Base-by-base conservation (phyloP, 2,329 filamentous ascomycete genomes). In the Fusarium mexicanum region DNA sequence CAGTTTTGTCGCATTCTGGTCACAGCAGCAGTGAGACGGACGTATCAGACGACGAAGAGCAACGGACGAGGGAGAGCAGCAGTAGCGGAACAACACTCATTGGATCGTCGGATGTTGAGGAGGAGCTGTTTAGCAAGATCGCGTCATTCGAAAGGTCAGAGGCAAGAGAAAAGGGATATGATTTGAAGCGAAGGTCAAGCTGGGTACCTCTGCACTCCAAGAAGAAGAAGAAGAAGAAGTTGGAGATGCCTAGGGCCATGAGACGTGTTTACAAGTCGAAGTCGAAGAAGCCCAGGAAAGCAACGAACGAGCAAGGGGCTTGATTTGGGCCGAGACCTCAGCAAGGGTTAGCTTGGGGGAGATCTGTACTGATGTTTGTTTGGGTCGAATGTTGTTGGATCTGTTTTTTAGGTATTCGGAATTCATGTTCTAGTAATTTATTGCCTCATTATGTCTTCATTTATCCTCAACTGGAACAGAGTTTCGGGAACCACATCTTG, bases 161-260 rank as follows among this genome's bases (percentile, higher is more conserved):
- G 29, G n/a, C 33, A 26, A 47, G n/a, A n/a, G 24, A 16, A 24
- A 47, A 43, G 24, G 29, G 14, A 37, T 54, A 43, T n/a, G n/a
- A 24, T 44, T 54, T 73, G 60, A 75, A 77, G 61, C 55, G 73
- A 41, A 75, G 67, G 41, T 51, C 46, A 37, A 64, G 46, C 14
- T 71, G 50, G 64, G n/a, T 24, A 20, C 18, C 35, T 29, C 17
- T 26, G 35, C 18, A 47, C 5, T 20, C 41, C 8, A 76, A 61
- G 18, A 66, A 55, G 60, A 57, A n/a, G 17, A 57, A n/a, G 17
- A 76, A 53, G 60, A 57, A n/a, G 17, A 76, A 20, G n/a, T 26
- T 35, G 17, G 31, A 53, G n/a, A 11, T 20, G n/a, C n/a, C 40
- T 9, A 29, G 46, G 33, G 22, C n/a, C 7, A 44, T 33, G 37